Conservation (phyloP, 371 early-diverging fungal species). For the Zancudomyces culisetae region DNA sequence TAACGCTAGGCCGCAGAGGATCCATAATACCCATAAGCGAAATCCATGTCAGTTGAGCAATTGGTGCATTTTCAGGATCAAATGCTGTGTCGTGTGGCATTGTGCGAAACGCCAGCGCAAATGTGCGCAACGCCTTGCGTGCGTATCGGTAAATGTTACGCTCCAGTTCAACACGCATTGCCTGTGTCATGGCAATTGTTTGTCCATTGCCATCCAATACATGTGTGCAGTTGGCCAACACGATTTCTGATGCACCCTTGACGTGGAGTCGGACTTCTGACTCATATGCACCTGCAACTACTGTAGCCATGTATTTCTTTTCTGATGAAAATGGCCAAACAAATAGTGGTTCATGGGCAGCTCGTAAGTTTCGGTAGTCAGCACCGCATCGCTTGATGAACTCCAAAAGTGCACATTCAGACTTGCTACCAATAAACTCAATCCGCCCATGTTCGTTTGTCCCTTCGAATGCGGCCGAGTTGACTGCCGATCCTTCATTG, state of each 20-base stretch:
- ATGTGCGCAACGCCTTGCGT: slow-evolving; percentile 68
- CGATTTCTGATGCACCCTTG: slow-evolving; percentile 79
- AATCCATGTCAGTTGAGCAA: slow-evolving; percentile 41
- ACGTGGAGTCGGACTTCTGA: slow-evolving; percentile 35
- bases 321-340: slow-evolving; percentile 68
- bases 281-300: slow-evolving; percentile 15
- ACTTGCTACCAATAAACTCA: slow-evolving; percentile 75
- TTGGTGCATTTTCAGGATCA: slow-evolving; percentile 26
- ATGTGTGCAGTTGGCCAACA: slow-evolving; percentile 36
- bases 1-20: slow-evolving; percentile 75
- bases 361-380: slow-evolving; percentile 37
- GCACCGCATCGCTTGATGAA: slow-evolving; percentile 39
- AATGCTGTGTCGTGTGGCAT: slow-evolving; percentile 26
- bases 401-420: slow-evolving; percentile 79
- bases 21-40: slow-evolving; percentile 85
- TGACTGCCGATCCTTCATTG: slow-evolving; percentile 49
- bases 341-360: slow-evolving; percentile 30
- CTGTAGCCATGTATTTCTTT: slow-evolving; percentile 61
- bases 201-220: slow-evolving; percentile 36
- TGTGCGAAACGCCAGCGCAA: slow-evolving; percentile 63
- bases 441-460: slow-evolving; percentile 48
- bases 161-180: slow-evolving; percentile 26
- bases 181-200: slow-evolving; percentile 28
- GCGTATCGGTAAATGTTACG: slow-evolving; percentile 54
- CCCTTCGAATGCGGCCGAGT: slow-evolving; percentile 78